These are phyloP conservation scores for Saccharomycopsis babjevae DNA, from an alignment of 805 yeast species.

Conservation along the genomic window DNA sequence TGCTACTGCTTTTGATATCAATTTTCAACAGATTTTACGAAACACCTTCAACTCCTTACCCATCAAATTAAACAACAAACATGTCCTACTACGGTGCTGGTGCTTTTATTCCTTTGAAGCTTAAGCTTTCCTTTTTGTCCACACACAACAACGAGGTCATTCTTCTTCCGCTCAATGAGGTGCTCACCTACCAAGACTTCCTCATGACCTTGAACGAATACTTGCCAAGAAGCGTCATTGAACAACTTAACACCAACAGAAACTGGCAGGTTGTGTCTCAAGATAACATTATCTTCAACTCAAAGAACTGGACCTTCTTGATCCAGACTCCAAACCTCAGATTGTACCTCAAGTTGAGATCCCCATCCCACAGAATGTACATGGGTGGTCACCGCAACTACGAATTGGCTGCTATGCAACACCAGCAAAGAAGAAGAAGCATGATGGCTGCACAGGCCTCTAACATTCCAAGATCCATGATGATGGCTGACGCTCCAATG, in stretches of 20 bases:
- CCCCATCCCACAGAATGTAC: neutral
- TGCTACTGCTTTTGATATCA: neutral
- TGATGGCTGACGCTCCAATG: neutral
- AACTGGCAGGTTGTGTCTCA: neutral
- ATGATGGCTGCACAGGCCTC: neutral
- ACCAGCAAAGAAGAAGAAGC: neutral
- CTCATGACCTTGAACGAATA: neutral
- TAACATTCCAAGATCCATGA: neutral
- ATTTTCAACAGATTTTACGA: no score
- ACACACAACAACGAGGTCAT: neutral
- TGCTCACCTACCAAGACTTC: neutral
- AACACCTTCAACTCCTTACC: no score
- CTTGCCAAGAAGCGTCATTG: neutral
- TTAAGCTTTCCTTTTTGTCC: neutral
- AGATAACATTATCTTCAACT: neutral
- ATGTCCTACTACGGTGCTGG: neutral
- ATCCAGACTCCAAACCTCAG: neutral
- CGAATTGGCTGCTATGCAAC: conserved; percentile 1
- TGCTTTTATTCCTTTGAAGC: neutral
- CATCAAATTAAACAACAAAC: neutral
- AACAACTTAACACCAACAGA: neutral
- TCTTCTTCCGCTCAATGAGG: neutral
- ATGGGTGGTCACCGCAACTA: neutral
- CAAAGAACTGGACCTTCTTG: neutral
- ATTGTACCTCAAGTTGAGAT: conserved; percentile 1